phyloP scores from a whole-genome alignment of 2,329 filamentous ascomycete genomes.

The Aureobasidium mangrovei region DNA sequence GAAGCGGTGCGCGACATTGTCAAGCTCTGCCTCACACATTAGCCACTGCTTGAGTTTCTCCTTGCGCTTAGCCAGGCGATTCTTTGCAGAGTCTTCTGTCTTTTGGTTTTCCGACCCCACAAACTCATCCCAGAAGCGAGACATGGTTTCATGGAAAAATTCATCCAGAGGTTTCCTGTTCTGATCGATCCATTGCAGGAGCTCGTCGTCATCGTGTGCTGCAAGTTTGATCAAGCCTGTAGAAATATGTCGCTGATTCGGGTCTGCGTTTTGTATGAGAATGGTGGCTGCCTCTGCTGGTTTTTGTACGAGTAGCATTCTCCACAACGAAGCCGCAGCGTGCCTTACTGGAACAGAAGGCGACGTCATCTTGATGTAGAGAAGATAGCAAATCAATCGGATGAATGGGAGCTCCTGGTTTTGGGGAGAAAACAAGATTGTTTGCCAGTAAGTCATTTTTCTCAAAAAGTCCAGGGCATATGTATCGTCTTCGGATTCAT shows the following conservation, averaged over 20 bases:
- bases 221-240: conserved; percentile 75
- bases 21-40: conserved; percentile 55
- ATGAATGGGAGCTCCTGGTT: conserved; percentile 73
- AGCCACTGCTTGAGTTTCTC: conserved; percentile 79
- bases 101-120: conserved; percentile 72
- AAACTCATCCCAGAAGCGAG: conserved; percentile 80
- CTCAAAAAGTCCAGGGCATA: conserved; percentile 66
- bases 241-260: conserved; percentile 62
- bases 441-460: conserved; percentile 92
- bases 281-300: conserved; percentile 70
- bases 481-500: conserved; percentile 53
- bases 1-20: conserved; percentile 69
- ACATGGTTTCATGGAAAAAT: conserved; percentile 73
- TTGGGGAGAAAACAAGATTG: conserved; percentile 71
- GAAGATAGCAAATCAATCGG: conserved; percentile 80
- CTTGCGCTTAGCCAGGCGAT: conserved; percentile 62
- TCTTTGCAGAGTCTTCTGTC: conserved; percentile 65
- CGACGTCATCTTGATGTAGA: conserved; percentile 82
- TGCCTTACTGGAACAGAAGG: conserved; percentile 57
- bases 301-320: conserved; percentile 90
- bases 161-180: conserved; percentile 69
- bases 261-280: conserved; percentile 60
- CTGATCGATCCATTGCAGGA: conserved; percentile 79
- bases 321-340: conserved; percentile 74
- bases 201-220: conserved; percentile 80